Conservation (phyloP, 805 yeast species). For the Candida maesae region DNA sequence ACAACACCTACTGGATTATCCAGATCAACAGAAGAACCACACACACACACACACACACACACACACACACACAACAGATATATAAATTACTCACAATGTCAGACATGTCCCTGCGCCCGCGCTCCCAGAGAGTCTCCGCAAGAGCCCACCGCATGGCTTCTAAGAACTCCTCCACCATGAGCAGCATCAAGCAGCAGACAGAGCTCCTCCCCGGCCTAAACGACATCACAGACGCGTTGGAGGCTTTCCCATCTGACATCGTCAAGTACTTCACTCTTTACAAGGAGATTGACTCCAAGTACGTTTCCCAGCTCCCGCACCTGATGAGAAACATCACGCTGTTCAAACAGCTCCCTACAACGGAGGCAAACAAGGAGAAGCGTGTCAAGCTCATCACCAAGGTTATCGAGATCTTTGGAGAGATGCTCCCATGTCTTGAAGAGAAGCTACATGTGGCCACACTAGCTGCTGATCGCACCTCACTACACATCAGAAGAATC, state of each 20-base stretch:
- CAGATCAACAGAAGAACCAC: too few species aligned
- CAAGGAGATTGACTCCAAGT: slow-evolving; percentile 93
- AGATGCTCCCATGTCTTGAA: slow-evolving; percentile 86
- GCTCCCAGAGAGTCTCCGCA: slow-evolving; percentile 30
- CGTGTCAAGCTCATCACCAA: slow-evolving; percentile 30
- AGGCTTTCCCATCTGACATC: slow-evolving; percentile 82
- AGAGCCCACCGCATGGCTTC: slow-evolving; percentile 8
- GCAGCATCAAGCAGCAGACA: slow-evolving; percentile 16
- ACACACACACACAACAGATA: too few species aligned
- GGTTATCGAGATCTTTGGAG: slow-evolving; percentile 45
- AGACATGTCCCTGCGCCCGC: slow-evolving; percentile 31
- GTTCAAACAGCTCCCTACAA: slow-evolving; percentile 37
- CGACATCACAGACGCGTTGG: slow-evolving; percentile 86
- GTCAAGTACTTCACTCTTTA: slow-evolving; percentile 81
- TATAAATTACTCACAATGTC: too few species aligned
- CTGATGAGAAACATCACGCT: slow-evolving; percentile 51
- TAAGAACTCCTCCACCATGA: slow-evolving; percentile 8
- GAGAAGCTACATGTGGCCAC: slow-evolving; percentile 98
- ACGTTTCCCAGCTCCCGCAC: slow-evolving; percentile 69
- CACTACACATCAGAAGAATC: slow-evolving; percentile 64
- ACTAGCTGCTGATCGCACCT: slow-evolving; percentile 75
- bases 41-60: too few species aligned
- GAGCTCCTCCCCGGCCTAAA: slow-evolving; percentile 80
- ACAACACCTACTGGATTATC: too few species aligned
- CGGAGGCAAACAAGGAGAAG: slow-evolving; percentile 7